A percentile compares a stretch with the other conserved stretches of the same genome.
phyloP scores from a whole-genome alignment of 257 asterid genomes.

The Nemophila menziesii region DNA sequence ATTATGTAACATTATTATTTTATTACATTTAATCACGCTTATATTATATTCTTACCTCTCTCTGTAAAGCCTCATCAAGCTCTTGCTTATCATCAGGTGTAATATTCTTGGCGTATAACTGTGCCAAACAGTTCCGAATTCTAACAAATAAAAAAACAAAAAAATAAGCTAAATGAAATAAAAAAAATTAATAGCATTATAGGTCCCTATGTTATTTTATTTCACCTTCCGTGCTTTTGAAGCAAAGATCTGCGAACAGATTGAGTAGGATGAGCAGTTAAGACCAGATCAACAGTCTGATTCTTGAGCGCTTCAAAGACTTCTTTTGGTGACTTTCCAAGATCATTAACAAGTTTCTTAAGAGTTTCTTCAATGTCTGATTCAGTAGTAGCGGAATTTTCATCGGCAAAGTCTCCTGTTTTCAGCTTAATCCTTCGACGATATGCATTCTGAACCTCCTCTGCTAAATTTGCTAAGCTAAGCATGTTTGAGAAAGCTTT shows the following conservation, averaged over 20 bases:
- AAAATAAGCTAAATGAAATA: not conserved
- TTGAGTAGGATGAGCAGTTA: conserved; percentile 48
- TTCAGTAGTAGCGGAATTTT: conserved; percentile 32
- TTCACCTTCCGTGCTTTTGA: conserved; percentile 45
- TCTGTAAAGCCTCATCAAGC: conserved; percentile 42
- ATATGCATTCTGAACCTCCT: conserved; percentile 39
- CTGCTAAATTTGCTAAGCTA: conserved; percentile 42
- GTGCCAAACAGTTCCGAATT: conserved; percentile 38
- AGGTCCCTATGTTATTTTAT: no score
- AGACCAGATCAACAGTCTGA: conserved; percentile 41
- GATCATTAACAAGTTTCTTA: conserved; percentile 32
- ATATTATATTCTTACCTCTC: conserved; percentile 24
- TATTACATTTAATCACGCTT: not conserved
- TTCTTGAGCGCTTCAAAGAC: conserved; percentile 41
- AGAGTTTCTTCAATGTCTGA: conserved; percentile 40
- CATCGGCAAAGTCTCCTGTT: conserved; percentile 27
- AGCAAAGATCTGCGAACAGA: conserved; percentile 40
- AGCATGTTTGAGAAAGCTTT: conserved; percentile 45
- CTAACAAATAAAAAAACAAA: conserved; percentile 10
- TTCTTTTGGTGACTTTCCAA: conserved; percentile 36
- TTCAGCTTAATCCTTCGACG: conserved; percentile 28
- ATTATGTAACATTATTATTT: not conserved
- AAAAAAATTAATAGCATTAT: no score
- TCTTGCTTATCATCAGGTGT: conserved; percentile 41
- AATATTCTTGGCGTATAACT: conserved; percentile 35